Evolutionary conservation across 495 filamentous ascomycete species (phyloP), one percentile per base, ranked within the genome.

Genomic region (Apiosordaria backusii): DNA sequence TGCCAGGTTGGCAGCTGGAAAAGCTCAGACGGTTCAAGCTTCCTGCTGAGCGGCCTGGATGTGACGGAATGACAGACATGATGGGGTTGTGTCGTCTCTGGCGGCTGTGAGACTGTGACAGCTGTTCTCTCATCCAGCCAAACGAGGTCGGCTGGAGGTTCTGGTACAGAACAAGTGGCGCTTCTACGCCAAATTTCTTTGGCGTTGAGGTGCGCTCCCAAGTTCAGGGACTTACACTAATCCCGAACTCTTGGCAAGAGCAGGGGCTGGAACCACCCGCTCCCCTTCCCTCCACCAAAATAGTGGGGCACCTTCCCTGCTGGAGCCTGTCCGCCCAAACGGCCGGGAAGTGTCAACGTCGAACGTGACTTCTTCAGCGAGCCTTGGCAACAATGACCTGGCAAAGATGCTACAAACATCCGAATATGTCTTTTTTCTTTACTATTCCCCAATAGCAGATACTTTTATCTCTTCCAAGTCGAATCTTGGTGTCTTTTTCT

Each of bases 191-290:
- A 23, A 65, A 15, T 18, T n/a, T 50, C 26, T 24, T 52, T 21
- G 4, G 65, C 4, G 18, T 26, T 4, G 58, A 62, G 64, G 64
- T 57, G 57, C 24, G 7, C 18, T 50, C 22, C 22, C 16, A 61
- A 45, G 57, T 64, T 57, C 40, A 64, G 57, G 24, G 27, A 40
- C 61, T 63, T 22, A 18, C 7, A 29, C 57, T 21, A 61, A 45
- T 61, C 61, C 19, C 50, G 23, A 50, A 40, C 22, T 22, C 24
- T 27, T 57, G 52, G 45, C 50, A 35, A 50, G 55, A 35, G 26
- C 68, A 68, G 57, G 71, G 71, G 65, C 57, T 71, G 62, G 64
- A 71, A 70, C 68, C 52, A 73, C 29, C 70, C 68, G 64, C 57
- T 29, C 24, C 50, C 61, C n/a, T n/a, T n/a, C n/a, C n/a, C n/a